Evolutionary conservation across 495 filamentous ascomycete species (phyloP), one percentile per base, ranked within the genome.

Genomic region (Daldinia loculata): DNA sequence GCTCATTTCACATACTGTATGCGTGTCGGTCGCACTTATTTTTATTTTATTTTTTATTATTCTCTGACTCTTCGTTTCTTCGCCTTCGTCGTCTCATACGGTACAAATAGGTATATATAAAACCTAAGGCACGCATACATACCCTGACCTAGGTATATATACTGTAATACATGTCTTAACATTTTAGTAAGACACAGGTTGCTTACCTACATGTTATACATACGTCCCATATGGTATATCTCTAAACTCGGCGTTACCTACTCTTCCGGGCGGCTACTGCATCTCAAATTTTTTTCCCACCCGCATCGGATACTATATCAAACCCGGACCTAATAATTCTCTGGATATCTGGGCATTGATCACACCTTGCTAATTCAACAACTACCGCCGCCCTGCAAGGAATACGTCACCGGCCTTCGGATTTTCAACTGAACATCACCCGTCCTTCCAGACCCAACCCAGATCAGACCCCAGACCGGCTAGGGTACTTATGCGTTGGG

Each of bases 381-480:
- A 56, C 53, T 22, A 17, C 53, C 56, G 57, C 39, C 61, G 45
- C 56, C 56, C 65, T 69, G 70, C 61, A 66, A 62, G 65, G 26
- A 38, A 43, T 72, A 72, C 70, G 70, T 66, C 70, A 69, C 70
- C 30, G 61, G 39, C 51, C 56, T 17, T 72, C 70, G 70, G 70
- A 61, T 56, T 48, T 48, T 48, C 43, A 48, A 38, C 56, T 67
- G 32, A 72, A 53, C 51, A 72, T 72, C 52, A 69, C 29, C 70
- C 61, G 70, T 61, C 56, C 4, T 52, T 45, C 58, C 41, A 60
- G 38, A 22, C 34, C 53, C 56, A 60, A 27, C 53, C 56, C 53
- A 27, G 29, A 22, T 22, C 41, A 48, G 48, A 61, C 39, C 63
- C 63, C 51, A 67, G 59, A 72, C 69, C 60, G 64, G 43, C 64